Conservation (phyloP, 176 grass and related monocot species). For the Rhynchospora tenuis region DNA sequence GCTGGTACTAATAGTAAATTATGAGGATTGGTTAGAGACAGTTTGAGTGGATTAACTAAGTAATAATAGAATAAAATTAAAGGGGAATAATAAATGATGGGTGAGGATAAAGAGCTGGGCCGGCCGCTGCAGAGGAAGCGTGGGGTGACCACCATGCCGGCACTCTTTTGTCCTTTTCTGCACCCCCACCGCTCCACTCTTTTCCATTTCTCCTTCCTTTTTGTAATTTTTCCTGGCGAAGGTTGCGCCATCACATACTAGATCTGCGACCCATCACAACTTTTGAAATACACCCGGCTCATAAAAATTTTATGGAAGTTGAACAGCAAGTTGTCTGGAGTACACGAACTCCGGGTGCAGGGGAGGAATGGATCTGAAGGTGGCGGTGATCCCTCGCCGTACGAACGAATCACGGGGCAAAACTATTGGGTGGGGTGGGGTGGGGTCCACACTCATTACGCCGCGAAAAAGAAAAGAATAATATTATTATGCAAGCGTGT, state of each 20-base stretch:
- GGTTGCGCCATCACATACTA: neutral
- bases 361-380: neutral
- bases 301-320: neutral
- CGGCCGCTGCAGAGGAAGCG: conserved; percentile 27
- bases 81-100: neutral
- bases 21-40: too few species aligned
- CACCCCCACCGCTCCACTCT: neutral
- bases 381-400: neutral
- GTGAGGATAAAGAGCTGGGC: conserved; percentile 10
- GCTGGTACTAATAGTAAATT: too few species aligned
- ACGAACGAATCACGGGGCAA: neutral
- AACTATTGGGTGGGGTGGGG: neutral
- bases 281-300: neutral
- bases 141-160: conserved; percentile 21
- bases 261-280: neutral
- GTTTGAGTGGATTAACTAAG: neutral
- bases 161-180: conserved; percentile 11
- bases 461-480: conserved; percentile 2
- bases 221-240: neutral
- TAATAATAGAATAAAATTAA: neutral
- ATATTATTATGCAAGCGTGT: conserved; percentile 2
- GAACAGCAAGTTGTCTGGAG: neutral
- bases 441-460: neutral
- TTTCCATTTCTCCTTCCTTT: neutral
- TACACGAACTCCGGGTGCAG: neutral